These are phyloP conservation scores for Lumnitzera littorea DNA, from an alignment of 345 rosid species.

Conservation along the genomic window DNA sequence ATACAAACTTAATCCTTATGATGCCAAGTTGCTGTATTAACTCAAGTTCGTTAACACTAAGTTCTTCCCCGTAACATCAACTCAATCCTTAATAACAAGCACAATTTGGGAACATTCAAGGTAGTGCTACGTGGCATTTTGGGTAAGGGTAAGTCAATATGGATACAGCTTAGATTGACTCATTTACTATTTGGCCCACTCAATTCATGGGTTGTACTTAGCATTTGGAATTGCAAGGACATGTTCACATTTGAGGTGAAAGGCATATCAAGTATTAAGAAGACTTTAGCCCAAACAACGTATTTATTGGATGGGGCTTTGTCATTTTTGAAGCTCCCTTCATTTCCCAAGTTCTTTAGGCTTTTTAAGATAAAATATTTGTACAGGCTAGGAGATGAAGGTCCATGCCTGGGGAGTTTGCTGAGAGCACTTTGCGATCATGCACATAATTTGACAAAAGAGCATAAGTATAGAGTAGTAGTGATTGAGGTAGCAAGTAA, in stretches of 20 bases:
- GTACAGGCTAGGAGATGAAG: slow-evolving; percentile 89
- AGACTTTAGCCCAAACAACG: slow-evolving; percentile 54
- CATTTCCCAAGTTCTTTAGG: slow-evolving; percentile 73
- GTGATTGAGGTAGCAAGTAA: slow-evolving; percentile 68
- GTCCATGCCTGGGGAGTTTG: slow-evolving; percentile 53
- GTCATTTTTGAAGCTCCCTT: slow-evolving; percentile 71
- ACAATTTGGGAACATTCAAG: slow-evolving; percentile 66
- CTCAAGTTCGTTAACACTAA: slow-evolving; percentile 72
- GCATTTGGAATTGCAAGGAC: slow-evolving; percentile 82
- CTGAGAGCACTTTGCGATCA: slow-evolving; percentile 54
- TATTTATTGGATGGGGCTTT: slow-evolving; percentile 55
- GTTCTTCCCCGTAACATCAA: slow-evolving; percentile 94
- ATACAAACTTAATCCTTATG: slow-evolving; percentile 37
- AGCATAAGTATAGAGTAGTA: slow-evolving; percentile 59
- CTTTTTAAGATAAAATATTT: slow-evolving; percentile 71
- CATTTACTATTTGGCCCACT: slow-evolving; percentile 60
- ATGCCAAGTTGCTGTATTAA: slow-evolving; percentile 74
- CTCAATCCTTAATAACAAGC: slow-evolving; percentile 67
- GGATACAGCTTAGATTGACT: slow-evolving; percentile 51
- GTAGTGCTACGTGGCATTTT: slow-evolving; percentile 53
- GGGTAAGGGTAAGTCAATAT: background rate
- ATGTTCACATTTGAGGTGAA: slow-evolving; percentile 67
- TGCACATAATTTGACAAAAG: slow-evolving; percentile 79
- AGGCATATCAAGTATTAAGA: slow-evolving; percentile 54
- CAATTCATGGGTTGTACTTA: slow-evolving; percentile 75